Evolutionary conservation across 345 rosid species (phyloP), one percentile per base, ranked within the genome.

Genomic region (Hevea brasiliensis): DNA sequence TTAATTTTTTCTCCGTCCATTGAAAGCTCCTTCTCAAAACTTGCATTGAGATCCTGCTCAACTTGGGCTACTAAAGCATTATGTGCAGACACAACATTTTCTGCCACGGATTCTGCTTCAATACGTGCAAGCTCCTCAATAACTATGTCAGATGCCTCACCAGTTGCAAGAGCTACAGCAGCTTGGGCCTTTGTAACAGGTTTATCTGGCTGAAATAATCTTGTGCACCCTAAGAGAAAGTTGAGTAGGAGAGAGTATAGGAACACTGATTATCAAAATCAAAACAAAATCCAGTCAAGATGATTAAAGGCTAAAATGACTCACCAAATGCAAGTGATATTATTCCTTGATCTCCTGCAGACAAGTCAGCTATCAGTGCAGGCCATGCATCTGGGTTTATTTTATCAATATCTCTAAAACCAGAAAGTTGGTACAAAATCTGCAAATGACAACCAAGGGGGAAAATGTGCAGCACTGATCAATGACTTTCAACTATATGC

Each of bases 141-240:
- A 26, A 92, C 97, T 59, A 81, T 29, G 6, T 90, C 98, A 57
- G 90, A 81, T 77, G 90, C 92, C 77, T 95, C 98, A 42, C 98
- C 94, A 57, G 77, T 85, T 21, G 96, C 90, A 76, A 95, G 91
- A 75, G 99, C 94, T 57, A 85, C 82, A n/a, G 98, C 98, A 60
- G 93, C 88, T 85, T 95, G 99, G 66, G 97, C 94, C 75, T 95
- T 95, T 72, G 98, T 95, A 70, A 92, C 97, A 23, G 99, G 97
- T 83, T 92, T 94, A 75, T 79, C 76, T 14, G 99, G 99, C 83
- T 89, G 98, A 85, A 92, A 92, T 73, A 92, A 76, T 79, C 94
- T 90, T 15, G 96, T 92, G 82, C 89, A 87, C 75, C 99, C 98
- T 94, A 21, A 18, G 54, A 6, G 61, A 40, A 23, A 61, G 23